Percentiles rank a stretch among this genome's conserved stretches.
These are phyloP conservation scores for Begonia loranthoides DNA, from an alignment of 306 rosid species.

Conservation along the genomic window DNA sequence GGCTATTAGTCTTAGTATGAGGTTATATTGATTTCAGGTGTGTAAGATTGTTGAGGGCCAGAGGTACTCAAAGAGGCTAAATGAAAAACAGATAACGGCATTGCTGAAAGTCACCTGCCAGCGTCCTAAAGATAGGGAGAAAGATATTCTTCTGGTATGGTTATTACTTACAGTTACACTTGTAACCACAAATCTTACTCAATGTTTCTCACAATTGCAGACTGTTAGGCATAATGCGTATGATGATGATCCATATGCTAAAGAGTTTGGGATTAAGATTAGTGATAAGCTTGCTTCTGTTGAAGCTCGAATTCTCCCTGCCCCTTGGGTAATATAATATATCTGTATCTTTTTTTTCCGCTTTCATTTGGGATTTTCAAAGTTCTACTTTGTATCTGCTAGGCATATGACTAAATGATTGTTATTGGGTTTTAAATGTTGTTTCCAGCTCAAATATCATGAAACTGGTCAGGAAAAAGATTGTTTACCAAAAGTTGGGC, in stretches of 20 bases:
- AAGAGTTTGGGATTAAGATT: slow-evolving; percentile 79
- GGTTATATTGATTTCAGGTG: slow-evolving; percentile 31
- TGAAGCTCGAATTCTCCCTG: slow-evolving; percentile 92
- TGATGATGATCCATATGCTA: slow-evolving; percentile 69
- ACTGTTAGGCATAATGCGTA: slow-evolving; percentile 83
- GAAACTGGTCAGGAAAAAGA: slow-evolving; percentile 88
- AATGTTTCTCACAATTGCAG: slow-evolving; percentile 17
- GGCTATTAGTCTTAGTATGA: neutral
- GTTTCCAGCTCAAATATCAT: slow-evolving; percentile 71
- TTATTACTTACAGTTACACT: too few relatives aligned
- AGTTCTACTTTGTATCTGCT: neutral
- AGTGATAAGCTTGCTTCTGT: slow-evolving; percentile 77
- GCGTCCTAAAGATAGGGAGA: slow-evolving; percentile 79
- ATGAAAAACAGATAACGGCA: slow-evolving; percentile 83
- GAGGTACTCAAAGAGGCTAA: slow-evolving; percentile 71
- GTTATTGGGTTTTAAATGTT: slow-evolving; percentile 1
- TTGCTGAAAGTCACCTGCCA: slow-evolving; percentile 87
- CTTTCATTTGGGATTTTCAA: neutral
- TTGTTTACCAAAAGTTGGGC: slow-evolving; percentile 91
- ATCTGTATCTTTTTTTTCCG: neutral
- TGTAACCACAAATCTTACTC: too few relatives aligned
- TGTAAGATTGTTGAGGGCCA: slow-evolving; percentile 96
- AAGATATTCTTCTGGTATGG: slow-evolving; percentile 66
- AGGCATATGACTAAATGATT: neutral
- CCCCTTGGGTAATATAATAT: slow-evolving; percentile 60